A percentile compares a stretch with the other conserved stretches of the same genome.
These are phyloP conservation scores for Pleoardoris graminearum DNA, from an alignment of 2,329 filamentous ascomycete genomes.

Conservation along the genomic window DNA sequence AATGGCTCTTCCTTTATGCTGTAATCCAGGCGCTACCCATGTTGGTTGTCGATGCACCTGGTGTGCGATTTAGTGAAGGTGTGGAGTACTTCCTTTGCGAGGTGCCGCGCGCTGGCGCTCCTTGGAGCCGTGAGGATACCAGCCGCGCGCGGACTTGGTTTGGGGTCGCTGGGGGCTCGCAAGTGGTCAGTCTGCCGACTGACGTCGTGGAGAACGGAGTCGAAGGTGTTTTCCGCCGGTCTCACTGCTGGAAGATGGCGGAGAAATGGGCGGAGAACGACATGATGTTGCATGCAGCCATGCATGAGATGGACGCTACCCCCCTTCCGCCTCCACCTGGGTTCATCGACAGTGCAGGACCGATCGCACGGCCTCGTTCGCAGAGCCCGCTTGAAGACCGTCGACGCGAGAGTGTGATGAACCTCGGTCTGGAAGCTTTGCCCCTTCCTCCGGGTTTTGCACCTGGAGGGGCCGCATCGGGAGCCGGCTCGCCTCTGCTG, in stretches of 20 bases:
- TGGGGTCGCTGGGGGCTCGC: slow-evolving; percentile 68
- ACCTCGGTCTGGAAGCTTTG: slow-evolving; percentile 52
- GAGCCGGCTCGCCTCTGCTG: slow-evolving; percentile 27
- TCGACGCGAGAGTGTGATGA: slow-evolving; percentile 50
- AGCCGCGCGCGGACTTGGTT: slow-evolving; percentile 69
- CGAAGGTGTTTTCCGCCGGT: slow-evolving; percentile 69
- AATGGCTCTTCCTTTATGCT: slow-evolving; percentile 81
- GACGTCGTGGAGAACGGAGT: slow-evolving; percentile 68
- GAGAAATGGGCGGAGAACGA: slow-evolving; percentile 60
- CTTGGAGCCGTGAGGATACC: slow-evolving; percentile 70
- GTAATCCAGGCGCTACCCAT: slow-evolving; percentile 77
- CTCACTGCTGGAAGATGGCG: slow-evolving; percentile 70
- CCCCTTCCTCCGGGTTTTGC: slow-evolving; percentile 50
- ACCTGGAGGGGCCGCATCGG: slow-evolving; percentile 27
- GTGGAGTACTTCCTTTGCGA: slow-evolving; percentile 84
- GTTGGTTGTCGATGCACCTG: slow-evolving; percentile 75
- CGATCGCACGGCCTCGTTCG: slow-evolving; percentile 25
- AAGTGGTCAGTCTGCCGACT: slow-evolving; percentile 64
- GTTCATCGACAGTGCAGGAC: slow-evolving; percentile 27
- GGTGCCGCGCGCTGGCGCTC: slow-evolving; percentile 70
- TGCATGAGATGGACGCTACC: slow-evolving; percentile 37
- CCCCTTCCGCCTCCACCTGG: slow-evolving; percentile 39
- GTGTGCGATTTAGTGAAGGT: slow-evolving; percentile 67
- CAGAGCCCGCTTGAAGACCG: slow-evolving; percentile 28
- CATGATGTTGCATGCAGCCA: slow-evolving; percentile 37